Conservation (phyloP, 495 filamentous ascomycete species). For the Trichoderma orchidacearum region DNA sequence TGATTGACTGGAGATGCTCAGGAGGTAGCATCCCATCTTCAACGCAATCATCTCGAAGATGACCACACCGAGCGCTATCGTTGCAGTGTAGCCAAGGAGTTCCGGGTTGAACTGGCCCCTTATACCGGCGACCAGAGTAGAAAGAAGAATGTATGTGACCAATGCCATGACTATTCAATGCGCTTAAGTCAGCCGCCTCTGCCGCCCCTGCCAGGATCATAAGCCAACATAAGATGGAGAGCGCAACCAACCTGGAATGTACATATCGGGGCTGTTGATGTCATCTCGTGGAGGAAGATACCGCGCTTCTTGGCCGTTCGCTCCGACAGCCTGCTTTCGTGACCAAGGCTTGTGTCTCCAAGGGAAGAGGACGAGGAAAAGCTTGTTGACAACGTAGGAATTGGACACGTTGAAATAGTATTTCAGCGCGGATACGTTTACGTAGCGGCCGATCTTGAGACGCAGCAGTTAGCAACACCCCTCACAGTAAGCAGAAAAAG, state of each 20-base stretch:
- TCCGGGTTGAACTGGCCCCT: conserved; percentile 91
- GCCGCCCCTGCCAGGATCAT: not conserved
- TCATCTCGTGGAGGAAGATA: conserved; percentile 94
- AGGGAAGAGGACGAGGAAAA: conserved; percentile 84
- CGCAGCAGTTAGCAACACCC: conserved; percentile 3
- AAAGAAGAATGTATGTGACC: conserved; percentile 92
- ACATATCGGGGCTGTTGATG: conserved; percentile 97
- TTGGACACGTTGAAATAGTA: conserved; percentile 98
- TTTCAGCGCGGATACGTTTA: conserved; percentile 84
- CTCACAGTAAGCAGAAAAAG: not conserved
- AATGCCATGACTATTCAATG: conserved; percentile 55
- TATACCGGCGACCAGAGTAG: conserved; percentile 76
- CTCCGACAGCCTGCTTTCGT: conserved; percentile 48
- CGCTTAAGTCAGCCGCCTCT: not conserved
- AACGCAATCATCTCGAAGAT: conserved; percentile 75
- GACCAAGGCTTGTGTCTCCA: conserved; percentile 98
- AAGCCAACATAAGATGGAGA: conserved; percentile 3
- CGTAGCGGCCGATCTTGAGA: conserved; percentile 76
- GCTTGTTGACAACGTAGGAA: conserved; percentile 72
- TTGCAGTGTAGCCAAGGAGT: conserved; percentile 76
- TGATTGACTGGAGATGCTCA: conserved; percentile 74
- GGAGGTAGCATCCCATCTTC: conserved; percentile 84
- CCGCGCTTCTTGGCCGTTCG: conserved; percentile 62
- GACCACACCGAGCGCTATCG: conserved; percentile 67
- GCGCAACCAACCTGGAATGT: conserved; percentile 50